phyloP scores from a whole-genome alignment of 345 rosid genomes.

The Citrus australasica region DNA sequence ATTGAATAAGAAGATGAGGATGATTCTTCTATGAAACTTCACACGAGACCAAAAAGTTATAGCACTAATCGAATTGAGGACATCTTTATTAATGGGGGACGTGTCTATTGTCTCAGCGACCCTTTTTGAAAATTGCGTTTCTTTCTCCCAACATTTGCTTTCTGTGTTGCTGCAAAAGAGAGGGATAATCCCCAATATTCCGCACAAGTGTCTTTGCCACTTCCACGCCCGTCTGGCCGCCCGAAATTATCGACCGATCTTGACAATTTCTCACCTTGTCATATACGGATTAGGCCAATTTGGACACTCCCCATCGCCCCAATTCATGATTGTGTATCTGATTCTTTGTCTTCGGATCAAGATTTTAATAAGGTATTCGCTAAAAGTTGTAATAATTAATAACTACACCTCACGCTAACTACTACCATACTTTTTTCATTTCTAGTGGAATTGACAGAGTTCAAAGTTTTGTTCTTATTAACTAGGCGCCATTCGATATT shows the following conservation, averaged over 20 bases:
- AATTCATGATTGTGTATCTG: too few species aligned
- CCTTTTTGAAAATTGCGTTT: slow-evolving; percentile 11
- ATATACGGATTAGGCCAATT: background rate
- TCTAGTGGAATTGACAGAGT: too few species aligned
- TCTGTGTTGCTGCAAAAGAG: slow-evolving; percentile 18
- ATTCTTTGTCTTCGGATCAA: too few species aligned
- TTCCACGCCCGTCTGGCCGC: background rate
- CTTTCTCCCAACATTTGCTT: slow-evolving; percentile 16
- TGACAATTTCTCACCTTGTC: background rate
- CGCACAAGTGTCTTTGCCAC: slow-evolving; percentile 5
- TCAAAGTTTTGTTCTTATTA: too few species aligned
- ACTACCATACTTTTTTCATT: too few species aligned
- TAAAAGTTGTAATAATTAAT: too few species aligned
- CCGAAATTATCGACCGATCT: background rate
- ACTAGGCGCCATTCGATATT: too few species aligned
- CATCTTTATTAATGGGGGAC: slow-evolving; percentile 6
- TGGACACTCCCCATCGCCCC: background rate
- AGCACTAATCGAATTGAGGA: background rate
- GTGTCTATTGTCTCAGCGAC: background rate
- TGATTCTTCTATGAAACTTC: background rate
- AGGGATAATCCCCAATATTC: slow-evolving; percentile 22
- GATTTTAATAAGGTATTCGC: too few species aligned
- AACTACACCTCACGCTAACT: too few species aligned
- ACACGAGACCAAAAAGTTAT: background rate
- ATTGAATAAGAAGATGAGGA: background rate